Conservation (phyloP, 2,329 filamentous ascomycete species). For the Aspergillus sp. region DNA sequence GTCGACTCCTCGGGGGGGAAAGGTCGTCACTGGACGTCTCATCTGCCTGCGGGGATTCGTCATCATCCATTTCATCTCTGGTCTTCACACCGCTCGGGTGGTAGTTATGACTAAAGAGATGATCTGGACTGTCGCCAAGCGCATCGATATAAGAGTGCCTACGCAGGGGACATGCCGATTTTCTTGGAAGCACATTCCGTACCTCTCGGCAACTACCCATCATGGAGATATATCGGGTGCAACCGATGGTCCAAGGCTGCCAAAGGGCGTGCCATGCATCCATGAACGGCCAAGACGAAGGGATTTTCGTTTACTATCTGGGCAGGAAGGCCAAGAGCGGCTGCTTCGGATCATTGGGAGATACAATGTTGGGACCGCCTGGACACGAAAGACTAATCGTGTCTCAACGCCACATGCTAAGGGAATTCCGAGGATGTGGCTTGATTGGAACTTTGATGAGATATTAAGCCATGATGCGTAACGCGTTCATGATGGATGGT, state of each 20-base stretch:
- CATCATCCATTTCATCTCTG: too few species aligned
- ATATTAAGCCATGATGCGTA: too few species aligned
- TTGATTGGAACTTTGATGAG: too few species aligned
- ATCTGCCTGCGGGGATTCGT: too few species aligned
- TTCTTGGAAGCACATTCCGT: neutral
- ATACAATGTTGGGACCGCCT: neutral
- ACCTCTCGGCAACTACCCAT: neutral
- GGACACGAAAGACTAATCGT: neutral
- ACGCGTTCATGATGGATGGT: too few species aligned
- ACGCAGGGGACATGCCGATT: neutral
- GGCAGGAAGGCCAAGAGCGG: neutral
- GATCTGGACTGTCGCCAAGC: neutral
- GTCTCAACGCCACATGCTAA: neutral
- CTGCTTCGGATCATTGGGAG: neutral
- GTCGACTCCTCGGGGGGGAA: too few species aligned
- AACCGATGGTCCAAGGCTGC: neutral
- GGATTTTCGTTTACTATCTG: neutral
- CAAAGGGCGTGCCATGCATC: neutral
- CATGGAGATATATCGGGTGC: neutral
- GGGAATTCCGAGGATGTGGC: neutral
- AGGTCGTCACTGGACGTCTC: too few species aligned
- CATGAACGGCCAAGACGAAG: neutral
- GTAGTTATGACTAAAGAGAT: too few species aligned
- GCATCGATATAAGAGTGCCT: neutral
- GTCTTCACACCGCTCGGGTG: too few species aligned